phyloP scores from a whole-genome alignment of 2,329 filamentous ascomycete genomes.

The Didymella glomerata region DNA sequence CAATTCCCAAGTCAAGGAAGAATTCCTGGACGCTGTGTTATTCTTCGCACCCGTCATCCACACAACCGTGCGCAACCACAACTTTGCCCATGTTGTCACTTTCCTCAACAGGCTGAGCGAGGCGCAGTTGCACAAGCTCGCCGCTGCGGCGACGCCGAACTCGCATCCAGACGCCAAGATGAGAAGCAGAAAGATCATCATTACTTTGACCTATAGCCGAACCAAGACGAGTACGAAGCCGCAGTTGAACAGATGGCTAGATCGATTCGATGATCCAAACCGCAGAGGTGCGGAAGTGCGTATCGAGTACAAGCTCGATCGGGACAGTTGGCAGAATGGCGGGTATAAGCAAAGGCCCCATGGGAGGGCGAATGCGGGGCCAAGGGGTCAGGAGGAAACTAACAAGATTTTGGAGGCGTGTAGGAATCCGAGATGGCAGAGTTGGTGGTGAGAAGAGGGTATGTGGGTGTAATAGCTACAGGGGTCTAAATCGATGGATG shows the following conservation, averaged over 20 bases:
- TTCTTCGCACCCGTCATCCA: constrained; percentile 24
- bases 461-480: too few species aligned
- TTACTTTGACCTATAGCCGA: constrained; percentile 15
- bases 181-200: neutral
- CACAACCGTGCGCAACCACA: constrained; percentile 28
- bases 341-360: constrained; percentile 9
- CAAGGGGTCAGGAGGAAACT: constrained; percentile 5
- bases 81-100: constrained; percentile 29
- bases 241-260: constrained; percentile 24
- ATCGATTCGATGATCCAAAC: constrained; percentile 18
- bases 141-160: neutral
- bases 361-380: neutral
- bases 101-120: constrained; percentile 28
- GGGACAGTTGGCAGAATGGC: constrained; percentile 1
- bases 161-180: neutral
- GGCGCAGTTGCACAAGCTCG: constrained; percentile 17
- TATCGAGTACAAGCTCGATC: constrained; percentile 16
- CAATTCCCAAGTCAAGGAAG: constrained; percentile 25
- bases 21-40: constrained; percentile 27
- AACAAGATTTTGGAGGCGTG: neutral
- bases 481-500: too few species aligned
- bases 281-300: constrained; percentile 20
- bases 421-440: neutral
- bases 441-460: too few species aligned
- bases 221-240: constrained; percentile 17